A percentile compares a stretch with the other conserved stretches of the same genome.
phyloP scores from a whole-genome alignment of 1,139 yeast genomes.

The Debaryomyces singareniensis region DNA sequence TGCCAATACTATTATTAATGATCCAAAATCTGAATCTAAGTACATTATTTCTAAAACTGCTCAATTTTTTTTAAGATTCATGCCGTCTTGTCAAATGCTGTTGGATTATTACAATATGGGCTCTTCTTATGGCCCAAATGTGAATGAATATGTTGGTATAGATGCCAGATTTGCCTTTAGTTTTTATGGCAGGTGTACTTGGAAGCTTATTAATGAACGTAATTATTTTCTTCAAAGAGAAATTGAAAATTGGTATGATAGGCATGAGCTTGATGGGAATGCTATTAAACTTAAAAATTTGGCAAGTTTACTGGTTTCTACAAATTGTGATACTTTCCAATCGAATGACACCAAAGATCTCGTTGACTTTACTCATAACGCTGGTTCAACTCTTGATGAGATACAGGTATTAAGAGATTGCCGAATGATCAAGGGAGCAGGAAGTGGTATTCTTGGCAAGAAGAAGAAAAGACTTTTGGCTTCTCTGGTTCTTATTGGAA shows the following conservation, averaged over 20 bases:
- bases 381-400: too few relatives aligned
- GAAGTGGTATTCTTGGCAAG: conserved; percentile 12
- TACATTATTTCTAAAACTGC: conserved; percentile 32
- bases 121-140: background rate
- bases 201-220: conserved; percentile 26
- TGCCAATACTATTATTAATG: conserved; percentile 35
- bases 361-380: too few relatives aligned
- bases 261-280: conserved; percentile 20
- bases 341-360: too few relatives aligned
- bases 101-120: conserved; percentile 18
- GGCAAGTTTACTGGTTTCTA: too few relatives aligned
- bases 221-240: conserved; percentile 23
- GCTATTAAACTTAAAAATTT: conserved; percentile 32
- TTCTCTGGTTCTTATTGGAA: conserved; percentile 29
- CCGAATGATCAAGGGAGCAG: background rate
- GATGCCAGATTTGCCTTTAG: conserved; percentile 21
- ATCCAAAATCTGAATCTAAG: conserved; percentile 25
- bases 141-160: conserved; percentile 9
- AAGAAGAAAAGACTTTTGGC: conserved; percentile 35
- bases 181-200: conserved; percentile 17
- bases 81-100: conserved; percentile 32
- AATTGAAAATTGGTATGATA: conserved; percentile 25
- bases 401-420: too few relatives aligned
- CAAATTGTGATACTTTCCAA: too few relatives aligned
- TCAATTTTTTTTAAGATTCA: conserved; percentile 35